A percentile compares a stretch with the other conserved stretches of the same genome.
phyloP scores from a whole-genome alignment of 164 flowering plant species.

The Echeveria elegans region DNA sequence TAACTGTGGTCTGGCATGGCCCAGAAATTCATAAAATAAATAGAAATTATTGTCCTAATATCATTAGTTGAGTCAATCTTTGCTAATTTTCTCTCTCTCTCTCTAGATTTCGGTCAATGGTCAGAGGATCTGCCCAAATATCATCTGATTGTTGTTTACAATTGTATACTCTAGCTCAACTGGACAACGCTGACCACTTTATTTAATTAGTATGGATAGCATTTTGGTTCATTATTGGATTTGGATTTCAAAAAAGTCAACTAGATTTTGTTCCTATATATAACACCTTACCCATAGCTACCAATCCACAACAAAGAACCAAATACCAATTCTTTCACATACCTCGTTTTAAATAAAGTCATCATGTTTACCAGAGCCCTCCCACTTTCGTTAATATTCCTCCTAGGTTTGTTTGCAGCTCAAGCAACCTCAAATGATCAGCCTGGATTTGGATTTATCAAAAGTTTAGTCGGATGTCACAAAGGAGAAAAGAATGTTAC shows the following conservation, averaged over 20 bases:
- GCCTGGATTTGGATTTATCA: not conserved
- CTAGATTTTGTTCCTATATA: not conserved
- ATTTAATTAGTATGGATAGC: not conserved
- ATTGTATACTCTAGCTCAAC: not conserved
- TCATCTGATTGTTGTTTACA: too few relatives aligned
- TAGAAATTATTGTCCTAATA: too few relatives aligned
- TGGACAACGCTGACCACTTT: not conserved
- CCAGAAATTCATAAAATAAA: too few relatives aligned
- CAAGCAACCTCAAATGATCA: not conserved
- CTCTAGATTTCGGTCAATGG: not conserved
- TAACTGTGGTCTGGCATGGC: too few relatives aligned
- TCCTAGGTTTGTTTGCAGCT: not conserved
- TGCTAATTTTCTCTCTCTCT: too few relatives aligned
- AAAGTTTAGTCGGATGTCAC: not conserved
- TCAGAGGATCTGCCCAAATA: not conserved
- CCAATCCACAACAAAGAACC: too few relatives aligned
- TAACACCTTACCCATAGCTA: not conserved
- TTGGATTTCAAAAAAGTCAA: not conserved
- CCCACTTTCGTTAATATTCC: not conserved
- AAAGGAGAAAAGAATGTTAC: not conserved
- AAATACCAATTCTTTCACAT: too few relatives aligned
- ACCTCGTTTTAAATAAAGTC: not conserved
- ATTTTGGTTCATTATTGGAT: not conserved
- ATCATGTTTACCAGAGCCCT: not conserved
- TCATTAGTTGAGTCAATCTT: too few relatives aligned